Conservation (phyloP, 495 filamentous ascomycete genomes). For the Tuber microsphaerosporum region DNA sequence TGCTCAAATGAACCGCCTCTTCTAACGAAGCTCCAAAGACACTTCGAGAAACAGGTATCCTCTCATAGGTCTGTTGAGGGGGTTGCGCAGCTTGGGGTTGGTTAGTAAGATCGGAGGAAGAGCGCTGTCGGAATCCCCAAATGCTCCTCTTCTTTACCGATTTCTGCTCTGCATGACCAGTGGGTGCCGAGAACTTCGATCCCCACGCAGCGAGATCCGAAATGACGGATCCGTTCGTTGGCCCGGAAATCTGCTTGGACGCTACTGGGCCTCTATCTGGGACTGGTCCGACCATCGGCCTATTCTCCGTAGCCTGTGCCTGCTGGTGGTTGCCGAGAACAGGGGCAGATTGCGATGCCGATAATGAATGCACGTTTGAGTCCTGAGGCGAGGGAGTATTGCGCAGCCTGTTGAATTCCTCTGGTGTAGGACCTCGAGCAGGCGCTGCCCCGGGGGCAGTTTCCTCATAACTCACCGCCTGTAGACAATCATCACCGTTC, state of each 20-base stretch:
- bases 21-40: conserved; percentile 81
- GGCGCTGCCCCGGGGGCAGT: conserved; percentile 68
- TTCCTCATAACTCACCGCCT: conserved; percentile 76
- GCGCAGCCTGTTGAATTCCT: conserved; percentile 35
- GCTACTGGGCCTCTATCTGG: conserved; percentile 27
- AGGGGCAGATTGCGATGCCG: conserved; percentile 42
- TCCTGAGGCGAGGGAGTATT: conserved; percentile 48
- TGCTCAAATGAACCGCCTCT: conserved; percentile 76
- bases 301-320: neutral
- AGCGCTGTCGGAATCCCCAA: conserved; percentile 75
- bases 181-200: conserved; percentile 24
- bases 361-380: conserved; percentile 34
- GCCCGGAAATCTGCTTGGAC: conserved; percentile 68
- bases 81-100: conserved; percentile 9
- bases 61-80: conserved; percentile 28
- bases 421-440: conserved; percentile 48
- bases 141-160: conserved; percentile 84
- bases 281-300: conserved; percentile 7
- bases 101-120: conserved; percentile 52
- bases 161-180: conserved; percentile 57
- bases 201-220: conserved; percentile 84
- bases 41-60: conserved; percentile 30
- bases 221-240: conserved; percentile 78
- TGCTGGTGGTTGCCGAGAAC: neutral
- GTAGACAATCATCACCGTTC: conserved; percentile 53